Evolutionary conservation across 1,139 yeast genomes (phyloP), one percentile per base, ranked within the genome.

Genomic region (Geotrichum reessii): DNA sequence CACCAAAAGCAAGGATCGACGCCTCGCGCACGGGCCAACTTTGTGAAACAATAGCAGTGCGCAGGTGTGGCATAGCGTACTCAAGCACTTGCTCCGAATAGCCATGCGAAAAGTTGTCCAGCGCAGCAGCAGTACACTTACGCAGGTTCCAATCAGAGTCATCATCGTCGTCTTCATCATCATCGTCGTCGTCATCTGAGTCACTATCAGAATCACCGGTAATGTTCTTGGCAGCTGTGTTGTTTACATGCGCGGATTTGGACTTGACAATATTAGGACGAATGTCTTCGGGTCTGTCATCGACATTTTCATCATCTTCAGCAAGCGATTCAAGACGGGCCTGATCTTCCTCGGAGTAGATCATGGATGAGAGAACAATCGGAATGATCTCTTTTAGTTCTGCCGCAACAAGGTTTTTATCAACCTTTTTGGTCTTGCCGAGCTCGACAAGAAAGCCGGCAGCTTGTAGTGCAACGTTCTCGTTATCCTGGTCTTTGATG

Each of bases 1-100:
- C 99, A 61, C 99, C 99, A 70, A 93, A 82, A 0, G 98, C 97
- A 58, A 93, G 78, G 44, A 93, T 92, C 0, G 97, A 85, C 1
- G 98, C 96, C 71, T 93, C 99, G 62, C 97, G 81, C 12, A 87
- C 83, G 48, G 87, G 87, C 99, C 99, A 95, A 61, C 85, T 82
- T 3, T 77, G 74, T 1, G 90, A 81, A 7, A 81, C 81, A 57
- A 93, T 83, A 59, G 84, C 82, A 57, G 82, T 84, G 70, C 88
- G 87, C 58, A 95, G 77, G 22, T 86, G 76, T 2, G 99, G 98
- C 63, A 92, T 78, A 0, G 91, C 79, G n/a, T 82, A 77, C 46
- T 79, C 77, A 53, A 92, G 76, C 2, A 90, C 93, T 59, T 82
- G 84, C 12, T 78, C 80, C 0, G 97, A 93, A 60, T 81, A 79